A percentile compares a stretch with the other conserved stretches of the same genome.
Evolutionary conservation across 805 yeast genomes (phyloP).

Genomic region (Starmerella sp.): DNA sequence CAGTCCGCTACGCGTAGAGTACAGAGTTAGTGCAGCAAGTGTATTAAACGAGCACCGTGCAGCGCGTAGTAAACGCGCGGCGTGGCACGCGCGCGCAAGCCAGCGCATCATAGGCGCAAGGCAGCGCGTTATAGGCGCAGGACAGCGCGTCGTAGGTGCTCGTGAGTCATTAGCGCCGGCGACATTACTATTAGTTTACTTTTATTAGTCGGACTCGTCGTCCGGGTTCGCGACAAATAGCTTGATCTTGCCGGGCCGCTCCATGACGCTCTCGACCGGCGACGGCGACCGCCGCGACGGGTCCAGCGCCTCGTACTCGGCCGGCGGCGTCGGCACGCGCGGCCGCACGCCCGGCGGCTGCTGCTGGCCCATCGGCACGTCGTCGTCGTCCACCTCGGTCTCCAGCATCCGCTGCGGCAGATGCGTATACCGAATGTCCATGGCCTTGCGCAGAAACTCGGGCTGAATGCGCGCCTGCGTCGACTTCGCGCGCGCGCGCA

Average conservation of each 20-base stretch:
- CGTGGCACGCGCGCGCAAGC: too few species aligned
- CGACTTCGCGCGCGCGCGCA: conserved; percentile 10
- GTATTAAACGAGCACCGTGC: too few species aligned
- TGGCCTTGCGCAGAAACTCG: conserved; percentile 27
- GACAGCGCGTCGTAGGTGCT: too few species aligned
- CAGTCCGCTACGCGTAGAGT: too few species aligned
- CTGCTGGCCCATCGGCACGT: conserved; percentile 19
- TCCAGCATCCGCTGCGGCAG: conserved; percentile 55
- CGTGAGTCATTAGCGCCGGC: background rate
- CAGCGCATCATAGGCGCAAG: too few species aligned
- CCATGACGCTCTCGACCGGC: conserved; percentile 27
- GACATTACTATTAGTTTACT: background rate
- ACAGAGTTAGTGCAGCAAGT: too few species aligned
- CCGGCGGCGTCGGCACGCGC: background rate
- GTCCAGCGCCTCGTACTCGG: conserved; percentile 1
- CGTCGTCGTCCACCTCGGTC: conserved; percentile 62
- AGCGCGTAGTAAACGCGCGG: too few species aligned
- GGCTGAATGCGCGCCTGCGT: conserved; percentile 22
- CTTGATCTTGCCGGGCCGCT: conserved; percentile 28
- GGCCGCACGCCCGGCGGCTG: conserved; percentile 1
- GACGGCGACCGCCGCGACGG: conserved; percentile 14
- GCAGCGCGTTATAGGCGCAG: too few species aligned
- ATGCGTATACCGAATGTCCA: conserved; percentile 32
- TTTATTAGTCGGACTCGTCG: conserved; percentile 11
- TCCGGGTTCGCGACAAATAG: conserved; percentile 34